phyloP scores from a whole-genome alignment of 164 flowering plant species.

The Macadamia integrifolia region DNA sequence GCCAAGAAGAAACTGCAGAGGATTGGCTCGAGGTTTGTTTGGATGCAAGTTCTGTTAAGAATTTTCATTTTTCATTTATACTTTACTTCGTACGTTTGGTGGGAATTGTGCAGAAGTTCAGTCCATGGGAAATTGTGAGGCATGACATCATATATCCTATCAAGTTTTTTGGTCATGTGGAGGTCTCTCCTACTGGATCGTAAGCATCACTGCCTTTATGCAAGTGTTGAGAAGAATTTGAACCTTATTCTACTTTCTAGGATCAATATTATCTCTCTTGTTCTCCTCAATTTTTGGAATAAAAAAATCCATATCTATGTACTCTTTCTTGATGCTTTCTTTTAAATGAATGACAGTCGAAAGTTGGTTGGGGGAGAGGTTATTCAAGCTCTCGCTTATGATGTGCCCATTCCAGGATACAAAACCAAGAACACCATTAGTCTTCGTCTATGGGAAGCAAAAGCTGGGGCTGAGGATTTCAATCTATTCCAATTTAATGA shows the following conservation, averaged over 20 bases:
- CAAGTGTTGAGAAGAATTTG: neutral
- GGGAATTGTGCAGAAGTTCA: conserved; percentile 68
- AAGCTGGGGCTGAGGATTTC: conserved; percentile 73
- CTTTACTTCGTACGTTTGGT: conserved; percentile 2
- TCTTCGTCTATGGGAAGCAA: conserved; percentile 99
- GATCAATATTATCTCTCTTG: neutral
- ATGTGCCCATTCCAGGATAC: conserved; percentile 99
- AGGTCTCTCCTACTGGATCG: conserved; percentile 67
- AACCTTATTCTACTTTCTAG: neutral
- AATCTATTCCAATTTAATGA: conserved; percentile 78
- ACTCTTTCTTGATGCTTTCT: conserved; percentile 4
- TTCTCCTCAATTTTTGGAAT: neutral
- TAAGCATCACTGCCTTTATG: conserved; percentile 35
- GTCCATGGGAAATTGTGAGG: conserved; percentile 97
- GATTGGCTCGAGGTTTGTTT: conserved; percentile 94
- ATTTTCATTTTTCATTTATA: neutral
- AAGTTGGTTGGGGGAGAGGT: conserved; percentile 90
- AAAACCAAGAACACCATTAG: conserved; percentile 89
- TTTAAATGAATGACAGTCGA: conserved; percentile 44
- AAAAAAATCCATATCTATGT: neutral
- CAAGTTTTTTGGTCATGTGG: conserved; percentile 86
- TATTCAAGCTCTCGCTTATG: conserved; percentile 85
- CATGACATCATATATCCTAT: conserved; percentile 83
- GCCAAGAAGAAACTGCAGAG: conserved; percentile 90
- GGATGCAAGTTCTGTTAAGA: conserved; percentile 3